These are phyloP conservation scores for Plasmodium knowlesi DNA, from an alignment of 169 alveolate genomes.

Conservation along the genomic window DNA sequence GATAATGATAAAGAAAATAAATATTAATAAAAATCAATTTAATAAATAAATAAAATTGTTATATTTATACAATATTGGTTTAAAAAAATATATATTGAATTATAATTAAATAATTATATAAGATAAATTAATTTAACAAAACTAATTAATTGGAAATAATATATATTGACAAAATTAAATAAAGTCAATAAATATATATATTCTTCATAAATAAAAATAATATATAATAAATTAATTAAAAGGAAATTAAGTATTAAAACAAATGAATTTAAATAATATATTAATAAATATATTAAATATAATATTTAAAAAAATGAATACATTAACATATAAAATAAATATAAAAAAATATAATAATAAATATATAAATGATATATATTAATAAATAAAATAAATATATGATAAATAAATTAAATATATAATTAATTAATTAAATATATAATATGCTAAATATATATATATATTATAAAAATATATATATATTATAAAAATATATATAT, in stretches of 20 bases:
- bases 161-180: background rate
- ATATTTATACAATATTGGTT: background rate
- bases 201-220: background rate
- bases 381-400: no score
- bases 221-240: background rate
- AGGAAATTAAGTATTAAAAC: background rate
- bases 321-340: no score
- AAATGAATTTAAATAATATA: background rate
- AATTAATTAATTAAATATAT: no score
- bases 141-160: background rate
- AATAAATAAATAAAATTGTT: background rate
- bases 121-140: background rate
- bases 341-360: no score
- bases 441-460: background rate
- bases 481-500: background rate
- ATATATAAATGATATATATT: no score
- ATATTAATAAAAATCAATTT: background rate
- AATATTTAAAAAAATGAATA: no score
- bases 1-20: background rate
- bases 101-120: background rate
- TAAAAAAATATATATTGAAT: background rate
- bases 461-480: no score
- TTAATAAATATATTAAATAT: background rate
- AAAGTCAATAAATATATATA: background rate
- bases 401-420: no score